Conservation (phyloP, 1,139 yeast species). For the Yamadazyma aaseri region DNA sequence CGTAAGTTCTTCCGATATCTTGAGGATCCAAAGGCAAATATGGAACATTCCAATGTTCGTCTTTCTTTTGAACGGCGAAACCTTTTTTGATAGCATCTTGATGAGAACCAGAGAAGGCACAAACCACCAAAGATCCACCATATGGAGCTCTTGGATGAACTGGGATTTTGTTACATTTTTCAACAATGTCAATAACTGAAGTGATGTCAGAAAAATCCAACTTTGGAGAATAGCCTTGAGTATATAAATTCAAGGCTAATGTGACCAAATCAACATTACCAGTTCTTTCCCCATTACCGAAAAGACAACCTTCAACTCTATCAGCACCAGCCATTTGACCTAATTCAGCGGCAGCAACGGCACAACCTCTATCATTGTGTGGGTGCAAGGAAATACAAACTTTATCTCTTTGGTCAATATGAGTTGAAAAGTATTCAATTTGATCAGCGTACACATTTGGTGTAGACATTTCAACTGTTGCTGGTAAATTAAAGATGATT, state of each 20-base stretch:
- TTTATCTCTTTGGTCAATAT: slow-evolving; percentile 44
- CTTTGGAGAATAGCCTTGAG: slow-evolving; percentile 45
- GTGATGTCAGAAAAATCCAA: slow-evolving; percentile 45
- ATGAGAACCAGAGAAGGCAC: slow-evolving; percentile 51
- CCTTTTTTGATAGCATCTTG: slow-evolving; percentile 54
- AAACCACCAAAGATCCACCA: slow-evolving; percentile 48
- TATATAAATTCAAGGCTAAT: slow-evolving; percentile 47
- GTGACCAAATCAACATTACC: slow-evolving; percentile 51
- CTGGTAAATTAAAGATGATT: slow-evolving; percentile 48
- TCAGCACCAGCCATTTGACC: slow-evolving; percentile 52
- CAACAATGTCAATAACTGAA: slow-evolving; percentile 41
- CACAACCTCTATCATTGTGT: slow-evolving; percentile 52
- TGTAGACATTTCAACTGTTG: slow-evolving; percentile 49
- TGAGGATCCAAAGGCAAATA: slow-evolving; percentile 51
- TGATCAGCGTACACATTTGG: slow-evolving; percentile 53
- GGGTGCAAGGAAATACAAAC: slow-evolving; percentile 48
- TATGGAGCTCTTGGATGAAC: slow-evolving; percentile 51
- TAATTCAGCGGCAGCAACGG: slow-evolving; percentile 50
- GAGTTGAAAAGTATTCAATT: slow-evolving; percentile 44
- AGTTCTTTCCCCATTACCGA: slow-evolving; percentile 52
- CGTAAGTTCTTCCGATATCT: slow-evolving; percentile 50
- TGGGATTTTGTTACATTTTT: slow-evolving; percentile 47
- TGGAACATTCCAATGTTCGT: slow-evolving; percentile 39
- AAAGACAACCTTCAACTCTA: slow-evolving; percentile 50
- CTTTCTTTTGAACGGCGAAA: slow-evolving; percentile 22